Evolutionary conservation across 208 protist species (phyloP), one percentile per base, ranked within the genome.

Genomic region (Trypanosoma boissoni): DNA sequence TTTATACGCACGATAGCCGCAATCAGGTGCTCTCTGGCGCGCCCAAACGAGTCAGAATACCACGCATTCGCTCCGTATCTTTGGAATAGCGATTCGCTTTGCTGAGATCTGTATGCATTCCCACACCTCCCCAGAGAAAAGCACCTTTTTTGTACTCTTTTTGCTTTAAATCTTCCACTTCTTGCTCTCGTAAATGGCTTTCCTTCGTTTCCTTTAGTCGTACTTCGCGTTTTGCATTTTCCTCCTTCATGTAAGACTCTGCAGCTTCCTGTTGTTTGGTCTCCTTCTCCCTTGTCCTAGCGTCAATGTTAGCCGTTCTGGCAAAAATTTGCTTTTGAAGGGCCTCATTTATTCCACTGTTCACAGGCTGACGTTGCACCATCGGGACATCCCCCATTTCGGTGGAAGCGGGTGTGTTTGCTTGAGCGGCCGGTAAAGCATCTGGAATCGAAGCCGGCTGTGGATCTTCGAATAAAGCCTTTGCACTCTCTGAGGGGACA

Each of bases 21-120:
- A 2, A 12, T 41, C 52, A 60, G 24, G 26, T 32, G 20, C 43
- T 67, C 21, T 59, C 62, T 20, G 52, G 26, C 4, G 52, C 56
- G 52, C 64, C 72, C 37, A 92, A 66, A 6, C 64, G 74, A 23
- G 57, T 68, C 3, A 92, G 58, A 46, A 92, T 76, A 21, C 56
- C 66, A 29, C 86, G 77, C 87, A 94, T 94, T 43, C 76, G 76
- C 58, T 94, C 87, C 7, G 87, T 94, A 41, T 67, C 76, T 59
- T 89, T 94, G 21, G 81, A 91, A 63, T 85, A 86, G 24, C 65
- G 63, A 66, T 91, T 94, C 7, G 83, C 72, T 65, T 86, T 91
- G 56, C 76, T 72, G 20, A 94, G 68, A 50, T 91, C 84, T 18
- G 88, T 77, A 26, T 91, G 43, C 59, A 88, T 70, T 6, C 74